phyloP scores from a whole-genome alignment of 805 yeast species.

The Barnettozyma salicaria region DNA sequence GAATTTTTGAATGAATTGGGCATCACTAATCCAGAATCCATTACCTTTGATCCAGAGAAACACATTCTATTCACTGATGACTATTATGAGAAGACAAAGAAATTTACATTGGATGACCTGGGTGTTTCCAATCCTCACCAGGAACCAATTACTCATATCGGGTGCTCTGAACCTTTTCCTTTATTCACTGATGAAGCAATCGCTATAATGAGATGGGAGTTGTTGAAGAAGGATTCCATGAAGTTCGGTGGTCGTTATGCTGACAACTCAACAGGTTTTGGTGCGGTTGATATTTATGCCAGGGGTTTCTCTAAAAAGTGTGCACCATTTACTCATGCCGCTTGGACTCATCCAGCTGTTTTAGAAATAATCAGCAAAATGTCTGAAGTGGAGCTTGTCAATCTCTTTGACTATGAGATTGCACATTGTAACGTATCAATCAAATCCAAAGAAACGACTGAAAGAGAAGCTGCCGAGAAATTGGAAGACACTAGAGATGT shows the following conservation, averaged over 20 bases:
- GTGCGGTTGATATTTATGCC: conserved; percentile 42
- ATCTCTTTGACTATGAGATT: conserved; percentile 42
- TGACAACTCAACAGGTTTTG: conserved; percentile 34
- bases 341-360: conserved; percentile 56
- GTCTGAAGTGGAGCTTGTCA: conserved; percentile 36
- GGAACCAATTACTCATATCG: conserved; percentile 47
- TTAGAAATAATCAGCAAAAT: conserved; percentile 46
- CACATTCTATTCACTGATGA: conserved; percentile 36
- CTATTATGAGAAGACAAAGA: conserved; percentile 32
- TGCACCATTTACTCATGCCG: conserved; percentile 48
- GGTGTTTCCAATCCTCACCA: conserved; percentile 34
- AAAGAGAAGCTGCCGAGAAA: conserved; percentile 7
- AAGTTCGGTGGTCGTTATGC: conserved; percentile 38
- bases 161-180: conserved; percentile 55
- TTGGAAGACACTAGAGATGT: conserved; percentile 8
- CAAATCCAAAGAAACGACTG: conserved; percentile 25
- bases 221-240: conserved; percentile 42
- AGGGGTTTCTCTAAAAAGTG: conserved; percentile 44
- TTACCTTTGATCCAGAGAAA: conserved; percentile 32
- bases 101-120: conserved; percentile 43
- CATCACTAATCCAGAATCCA: conserved; percentile 20
- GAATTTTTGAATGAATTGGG: conserved; percentile 14
- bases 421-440: conserved; percentile 48
- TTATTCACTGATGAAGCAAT: conserved; percentile 56
- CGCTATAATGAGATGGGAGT: conserved; percentile 51